Conservation (phyloP, 176 grass and related monocot genomes). For the Ensete glaucum region DNA sequence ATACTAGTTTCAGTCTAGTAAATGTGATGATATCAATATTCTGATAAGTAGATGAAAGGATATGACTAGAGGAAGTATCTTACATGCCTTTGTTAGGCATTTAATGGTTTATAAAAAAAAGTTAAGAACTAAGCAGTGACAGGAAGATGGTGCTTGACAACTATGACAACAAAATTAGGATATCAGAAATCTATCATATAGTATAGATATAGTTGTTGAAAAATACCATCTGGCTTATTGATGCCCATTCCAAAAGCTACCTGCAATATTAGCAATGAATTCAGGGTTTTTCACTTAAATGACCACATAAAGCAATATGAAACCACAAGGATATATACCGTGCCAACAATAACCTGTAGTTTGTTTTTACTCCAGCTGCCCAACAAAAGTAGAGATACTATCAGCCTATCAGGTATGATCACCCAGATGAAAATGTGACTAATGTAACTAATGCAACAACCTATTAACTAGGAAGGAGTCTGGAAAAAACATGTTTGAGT, state of each 20-base stretch:
- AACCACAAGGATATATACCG: slow-evolving; percentile 27
- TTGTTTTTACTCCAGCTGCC: slow-evolving; percentile 87
- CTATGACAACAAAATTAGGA: not conserved
- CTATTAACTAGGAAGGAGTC: not conserved
- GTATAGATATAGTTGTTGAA: not conserved
- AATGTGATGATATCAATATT: not conserved
- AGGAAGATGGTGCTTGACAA: no score
- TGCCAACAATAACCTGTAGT: slow-evolving; percentile 91
- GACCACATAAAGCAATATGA: not conserved
- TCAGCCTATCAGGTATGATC: slow-evolving; percentile 20
- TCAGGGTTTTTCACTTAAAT: slow-evolving; percentile 4
- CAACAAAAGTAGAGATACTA: slow-evolving; percentile 20
- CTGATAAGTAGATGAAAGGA: not conserved
- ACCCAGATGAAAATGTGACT: slow-evolving; percentile 2
- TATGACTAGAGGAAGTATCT: not conserved
- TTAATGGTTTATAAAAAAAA: no score
- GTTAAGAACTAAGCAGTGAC: not conserved
- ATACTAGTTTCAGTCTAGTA: not conserved
- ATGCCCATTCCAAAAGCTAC: slow-evolving; percentile 98
- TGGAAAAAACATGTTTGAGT: not conserved
- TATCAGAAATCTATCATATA: not conserved
- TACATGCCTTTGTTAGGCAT: no score
- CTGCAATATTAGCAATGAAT: slow-evolving; percentile 25
- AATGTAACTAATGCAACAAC: slow-evolving; percentile 7
- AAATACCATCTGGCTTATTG: slow-evolving; percentile 86